phyloP scores from a whole-genome alignment of 2,329 filamentous ascomycete species.

The Alternaria rosae region DNA sequence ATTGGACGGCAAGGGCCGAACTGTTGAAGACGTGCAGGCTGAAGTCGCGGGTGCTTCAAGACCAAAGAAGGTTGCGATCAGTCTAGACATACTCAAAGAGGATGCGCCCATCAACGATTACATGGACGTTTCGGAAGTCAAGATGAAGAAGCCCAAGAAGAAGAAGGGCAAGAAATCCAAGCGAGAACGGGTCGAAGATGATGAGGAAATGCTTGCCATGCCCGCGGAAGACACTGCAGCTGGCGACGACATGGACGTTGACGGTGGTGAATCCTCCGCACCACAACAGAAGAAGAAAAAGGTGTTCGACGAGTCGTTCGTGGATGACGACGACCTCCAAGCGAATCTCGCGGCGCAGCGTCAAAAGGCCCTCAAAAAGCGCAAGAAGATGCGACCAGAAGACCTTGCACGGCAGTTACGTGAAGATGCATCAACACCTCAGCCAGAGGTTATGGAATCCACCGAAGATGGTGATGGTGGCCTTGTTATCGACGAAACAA shows the following conservation, averaged over 20 bases:
- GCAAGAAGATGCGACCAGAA: slow-evolving; percentile 84
- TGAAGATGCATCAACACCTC: slow-evolving; percentile 64
- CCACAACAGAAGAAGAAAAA: slow-evolving; percentile 66
- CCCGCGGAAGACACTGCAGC: slow-evolving; percentile 41
- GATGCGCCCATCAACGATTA: slow-evolving; percentile 83
- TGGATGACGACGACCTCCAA: slow-evolving; percentile 93
- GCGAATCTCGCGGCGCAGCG: slow-evolving; percentile 84
- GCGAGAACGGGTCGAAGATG: slow-evolving; percentile 57
- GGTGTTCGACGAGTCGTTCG: slow-evolving; percentile 72
- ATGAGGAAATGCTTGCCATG: slow-evolving; percentile 62
- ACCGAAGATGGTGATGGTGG: slow-evolving; percentile 69
- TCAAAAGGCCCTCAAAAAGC: slow-evolving; percentile 84
- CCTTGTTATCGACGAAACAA: slow-evolving; percentile 93
- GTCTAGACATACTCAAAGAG: slow-evolving; percentile 73
- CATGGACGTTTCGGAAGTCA: slow-evolving; percentile 83
- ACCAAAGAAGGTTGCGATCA: slow-evolving; percentile 73
- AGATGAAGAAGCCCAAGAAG: slow-evolving; percentile 72
- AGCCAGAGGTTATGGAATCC: slow-evolving; percentile 62
- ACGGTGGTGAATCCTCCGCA: slow-evolving; percentile 53
- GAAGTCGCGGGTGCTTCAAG: slow-evolving; percentile 62
- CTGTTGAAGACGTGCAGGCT: slow-evolving; percentile 66
- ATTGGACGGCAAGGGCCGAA: slow-evolving; percentile 78
- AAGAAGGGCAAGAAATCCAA: slow-evolving; percentile 45
- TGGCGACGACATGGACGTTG: slow-evolving; percentile 73
- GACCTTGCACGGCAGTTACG: slow-evolving; percentile 83